phyloP scores from a whole-genome alignment of 1,284 basidiomycete genomes.

The Cutaneotrichosporon daszewskae region DNA sequence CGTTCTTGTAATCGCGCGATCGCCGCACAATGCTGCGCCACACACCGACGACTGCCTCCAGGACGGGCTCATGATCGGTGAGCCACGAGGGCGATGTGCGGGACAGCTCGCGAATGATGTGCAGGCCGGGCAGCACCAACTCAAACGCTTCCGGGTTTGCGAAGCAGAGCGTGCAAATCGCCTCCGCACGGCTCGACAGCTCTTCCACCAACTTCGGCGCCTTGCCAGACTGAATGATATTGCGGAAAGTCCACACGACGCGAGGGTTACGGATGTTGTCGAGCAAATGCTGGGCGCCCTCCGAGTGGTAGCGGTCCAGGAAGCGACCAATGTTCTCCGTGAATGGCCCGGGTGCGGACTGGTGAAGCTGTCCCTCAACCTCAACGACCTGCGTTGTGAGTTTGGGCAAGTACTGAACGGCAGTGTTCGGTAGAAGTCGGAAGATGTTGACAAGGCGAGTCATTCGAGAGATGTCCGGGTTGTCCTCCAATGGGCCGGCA shows the following conservation, averaged over 20 bases:
- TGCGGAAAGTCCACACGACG: slow-evolving; percentile 72
- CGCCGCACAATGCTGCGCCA: slow-evolving; percentile 57
- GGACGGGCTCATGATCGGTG: slow-evolving; percentile 53
- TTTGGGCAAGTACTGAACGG: slow-evolving; percentile 84
- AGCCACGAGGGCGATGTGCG: slow-evolving; percentile 58
- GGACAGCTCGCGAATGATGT: slow-evolving; percentile 72
- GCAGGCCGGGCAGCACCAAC: slow-evolving; percentile 62
- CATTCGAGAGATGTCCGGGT: slow-evolving; percentile 87
- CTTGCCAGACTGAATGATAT: slow-evolving; percentile 68
- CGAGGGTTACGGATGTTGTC: slow-evolving; percentile 67
- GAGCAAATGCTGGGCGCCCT: slow-evolving; percentile 81
- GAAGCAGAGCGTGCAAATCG: slow-evolving; percentile 60
- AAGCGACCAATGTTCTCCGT: slow-evolving; percentile 89
- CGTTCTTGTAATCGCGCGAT: slow-evolving; percentile 35
- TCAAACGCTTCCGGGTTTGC: slow-evolving; percentile 53
- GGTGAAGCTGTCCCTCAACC: slow-evolving; percentile 85
- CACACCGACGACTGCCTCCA: slow-evolving; percentile 64
- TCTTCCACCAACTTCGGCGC: slow-evolving; percentile 72
- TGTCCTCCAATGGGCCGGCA: slow-evolving; percentile 72
- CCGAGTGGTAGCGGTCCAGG: slow-evolving; percentile 80
- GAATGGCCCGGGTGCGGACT: slow-evolving; percentile 84
- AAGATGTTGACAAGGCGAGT: slow-evolving; percentile 95
- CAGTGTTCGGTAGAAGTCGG: slow-evolving; percentile 86
- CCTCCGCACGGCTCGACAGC: slow-evolving; percentile 60
- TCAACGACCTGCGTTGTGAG: slow-evolving; percentile 86